These are phyloP conservation scores for Limnanthes douglasii DNA, from an alignment of 345 rosid species.

Conservation along the genomic window DNA sequence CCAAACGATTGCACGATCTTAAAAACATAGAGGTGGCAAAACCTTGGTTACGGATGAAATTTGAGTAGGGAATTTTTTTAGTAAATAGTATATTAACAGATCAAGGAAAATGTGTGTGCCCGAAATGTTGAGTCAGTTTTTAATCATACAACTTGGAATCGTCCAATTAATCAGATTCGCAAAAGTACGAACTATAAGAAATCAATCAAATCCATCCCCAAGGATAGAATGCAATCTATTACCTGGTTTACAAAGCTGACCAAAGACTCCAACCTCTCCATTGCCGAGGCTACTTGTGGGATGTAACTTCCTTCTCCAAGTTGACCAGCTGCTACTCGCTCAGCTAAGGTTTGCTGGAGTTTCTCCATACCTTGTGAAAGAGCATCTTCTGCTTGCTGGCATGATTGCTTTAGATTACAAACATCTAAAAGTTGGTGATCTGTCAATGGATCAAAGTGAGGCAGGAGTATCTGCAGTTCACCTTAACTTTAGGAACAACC, in stretches of 20 bases:
- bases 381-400: conserved; percentile 99
- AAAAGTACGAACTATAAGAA: too few relatives aligned
- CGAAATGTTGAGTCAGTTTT: too few relatives aligned
- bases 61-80: too few relatives aligned
- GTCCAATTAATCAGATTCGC: too few relatives aligned
- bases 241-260: conserved; percentile 90
- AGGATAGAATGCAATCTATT: neutral
- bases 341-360: conserved; percentile 62
- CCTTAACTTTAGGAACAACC: neutral
- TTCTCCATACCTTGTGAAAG: conserved; percentile 83
- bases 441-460: conserved; percentile 64
- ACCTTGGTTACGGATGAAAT: too few relatives aligned
- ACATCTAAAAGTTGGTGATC: conserved; percentile 45
- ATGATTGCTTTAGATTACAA: conserved; percentile 42
- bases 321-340: conserved; percentile 42
- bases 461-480: conserved; percentile 52
- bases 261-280: conserved; percentile 58
- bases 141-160: too few relatives aligned
- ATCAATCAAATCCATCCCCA: too few relatives aligned
- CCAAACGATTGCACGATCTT: too few relatives aligned
- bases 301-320: conserved; percentile 37
- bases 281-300: conserved; percentile 49
- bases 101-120: too few relatives aligned
- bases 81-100: too few relatives aligned
- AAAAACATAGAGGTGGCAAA: too few relatives aligned